Conservation (phyloP, 345 rosid species). For the Ricinus communis region DNA sequence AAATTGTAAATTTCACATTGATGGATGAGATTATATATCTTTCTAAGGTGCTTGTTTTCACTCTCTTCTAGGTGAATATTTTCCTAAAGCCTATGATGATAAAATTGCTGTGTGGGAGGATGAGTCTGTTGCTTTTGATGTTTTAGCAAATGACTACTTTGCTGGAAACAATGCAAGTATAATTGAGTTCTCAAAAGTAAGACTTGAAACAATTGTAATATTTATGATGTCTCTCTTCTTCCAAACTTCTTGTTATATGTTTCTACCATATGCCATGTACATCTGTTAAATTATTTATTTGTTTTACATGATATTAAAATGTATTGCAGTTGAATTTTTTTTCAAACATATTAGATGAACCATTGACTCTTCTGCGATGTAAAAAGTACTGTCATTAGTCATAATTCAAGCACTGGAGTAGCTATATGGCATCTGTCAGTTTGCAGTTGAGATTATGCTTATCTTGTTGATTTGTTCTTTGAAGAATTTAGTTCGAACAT, state of each 20-base stretch:
- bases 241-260: neutral
- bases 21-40: too few species aligned
- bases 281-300: neutral
- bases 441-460: neutral
- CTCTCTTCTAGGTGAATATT: constrained; percentile 63
- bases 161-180: constrained; percentile 63
- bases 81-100: constrained; percentile 80
- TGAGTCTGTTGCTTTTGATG: constrained; percentile 73
- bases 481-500: constrained; percentile 1
- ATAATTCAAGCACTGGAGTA: neutral
- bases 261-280: neutral
- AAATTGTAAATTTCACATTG: too few species aligned
- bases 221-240: neutral
- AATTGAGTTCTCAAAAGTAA: constrained; percentile 62
- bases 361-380: neutral
- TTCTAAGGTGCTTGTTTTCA: constrained; percentile 1
- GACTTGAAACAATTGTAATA: constrained; percentile 4
- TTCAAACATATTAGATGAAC: neutral
- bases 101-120: constrained; percentile 70
- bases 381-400: neutral
- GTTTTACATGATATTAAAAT: neutral
- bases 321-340: neutral
- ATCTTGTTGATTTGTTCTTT: neutral
- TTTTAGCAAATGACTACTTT: constrained; percentile 70
- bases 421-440: neutral